Conservation (phyloP, 495 filamentous ascomycete genomes). For the Bathelium albidoporum region DNA sequence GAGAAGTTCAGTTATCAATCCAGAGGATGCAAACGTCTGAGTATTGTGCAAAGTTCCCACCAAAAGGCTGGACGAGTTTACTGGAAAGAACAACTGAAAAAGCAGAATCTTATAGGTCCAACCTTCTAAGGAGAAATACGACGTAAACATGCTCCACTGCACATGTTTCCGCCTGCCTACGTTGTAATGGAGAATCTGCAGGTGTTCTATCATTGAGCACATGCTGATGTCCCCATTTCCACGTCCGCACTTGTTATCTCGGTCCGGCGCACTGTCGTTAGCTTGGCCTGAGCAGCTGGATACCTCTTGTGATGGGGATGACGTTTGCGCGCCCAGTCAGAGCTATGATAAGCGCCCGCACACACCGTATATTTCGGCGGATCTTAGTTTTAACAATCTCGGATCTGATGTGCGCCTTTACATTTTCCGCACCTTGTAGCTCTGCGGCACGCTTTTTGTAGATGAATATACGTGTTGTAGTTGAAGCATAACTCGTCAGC, state of each 20-base stretch:
- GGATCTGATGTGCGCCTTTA: neutral
- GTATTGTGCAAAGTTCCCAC: too few relatives aligned
- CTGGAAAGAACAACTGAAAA: too few relatives aligned
- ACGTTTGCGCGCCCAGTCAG: neutral
- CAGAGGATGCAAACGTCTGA: too few relatives aligned
- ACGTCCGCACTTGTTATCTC: neutral
- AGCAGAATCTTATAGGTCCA: too few relatives aligned
- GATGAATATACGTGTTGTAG: neutral
- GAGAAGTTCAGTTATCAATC: too few relatives aligned
- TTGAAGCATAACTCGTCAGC: neutral
- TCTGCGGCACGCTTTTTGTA: neutral
- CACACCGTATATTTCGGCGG: neutral
- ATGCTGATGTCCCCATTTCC: neutral
- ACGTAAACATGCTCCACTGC: conserved; percentile 1
- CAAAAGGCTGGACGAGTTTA: too few relatives aligned
- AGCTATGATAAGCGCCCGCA: neutral
- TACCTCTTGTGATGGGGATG: neutral
- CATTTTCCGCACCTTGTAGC: neutral
- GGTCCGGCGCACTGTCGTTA: neutral
- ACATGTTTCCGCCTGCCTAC: conserved; percentile 1
- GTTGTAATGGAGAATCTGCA: neutral
- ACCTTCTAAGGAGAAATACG: too few relatives aligned
- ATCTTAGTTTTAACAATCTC: neutral
- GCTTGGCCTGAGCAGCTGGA: neutral
- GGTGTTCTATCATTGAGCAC: neutral